Conservation (phyloP, 2,329 filamentous ascomycete genomes). For the Alternaria tenuissima region DNA sequence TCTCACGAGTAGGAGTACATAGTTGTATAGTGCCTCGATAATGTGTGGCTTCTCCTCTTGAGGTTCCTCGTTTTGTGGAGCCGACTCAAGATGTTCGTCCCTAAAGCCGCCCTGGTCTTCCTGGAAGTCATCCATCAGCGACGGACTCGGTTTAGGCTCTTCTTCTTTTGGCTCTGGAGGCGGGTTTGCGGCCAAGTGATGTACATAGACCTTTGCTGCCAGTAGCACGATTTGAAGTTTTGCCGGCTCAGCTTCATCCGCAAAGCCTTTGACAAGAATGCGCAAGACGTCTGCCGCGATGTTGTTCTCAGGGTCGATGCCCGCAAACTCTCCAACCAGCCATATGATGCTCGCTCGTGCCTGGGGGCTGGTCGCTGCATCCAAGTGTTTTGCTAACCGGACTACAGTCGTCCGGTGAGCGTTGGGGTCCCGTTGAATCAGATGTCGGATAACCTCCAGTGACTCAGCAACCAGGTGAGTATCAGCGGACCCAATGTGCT, state of each 20-base stretch:
- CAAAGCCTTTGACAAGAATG: constrained; percentile 85
- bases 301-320: constrained; percentile 80
- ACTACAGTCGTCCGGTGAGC: constrained; percentile 87
- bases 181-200: constrained; percentile 75
- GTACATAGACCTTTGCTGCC: constrained; percentile 95
- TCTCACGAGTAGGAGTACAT: constrained; percentile 82
- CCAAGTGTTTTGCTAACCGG: constrained; percentile 87
- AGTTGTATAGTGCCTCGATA: constrained; percentile 81
- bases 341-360: constrained; percentile 95
- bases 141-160: constrained; percentile 30
- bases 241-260: constrained; percentile 81
- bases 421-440: constrained; percentile 89
- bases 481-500: constrained; percentile 88
- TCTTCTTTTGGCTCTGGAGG: constrained; percentile 49
- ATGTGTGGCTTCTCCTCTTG: constrained; percentile 64
- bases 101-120: constrained; percentile 50
- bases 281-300: constrained; percentile 92
- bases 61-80: constrained; percentile 21
- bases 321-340: constrained; percentile 94
- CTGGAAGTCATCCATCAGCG: constrained; percentile 39
- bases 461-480: constrained; percentile 90
- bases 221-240: constrained; percentile 92
- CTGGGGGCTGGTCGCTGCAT: constrained; percentile 84
- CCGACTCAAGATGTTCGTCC: constrained; percentile 32
- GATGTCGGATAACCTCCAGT: constrained; percentile 90